Evolutionary conservation across 441 rosid genomes (phyloP).

Genomic region (Populus trichocarpa): DNA sequence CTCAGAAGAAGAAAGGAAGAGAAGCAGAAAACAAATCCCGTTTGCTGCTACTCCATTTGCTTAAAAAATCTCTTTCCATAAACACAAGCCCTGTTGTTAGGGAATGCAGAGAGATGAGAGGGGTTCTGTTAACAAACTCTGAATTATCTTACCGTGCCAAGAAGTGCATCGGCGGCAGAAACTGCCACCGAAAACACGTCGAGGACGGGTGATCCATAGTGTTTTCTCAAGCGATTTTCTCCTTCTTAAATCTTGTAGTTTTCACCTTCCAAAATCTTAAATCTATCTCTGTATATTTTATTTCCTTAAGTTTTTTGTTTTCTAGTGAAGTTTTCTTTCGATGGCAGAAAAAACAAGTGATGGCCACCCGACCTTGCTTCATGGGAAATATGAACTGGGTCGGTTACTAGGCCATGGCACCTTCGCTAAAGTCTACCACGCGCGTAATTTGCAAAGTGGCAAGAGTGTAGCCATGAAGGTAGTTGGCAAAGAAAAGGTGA

Average conservation of each 20-base stretch:
- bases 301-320: not conserved
- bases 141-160: slow-evolving; percentile 51
- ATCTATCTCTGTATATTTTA: not conserved
- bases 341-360: slow-evolving; percentile 24
- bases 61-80: not conserved
- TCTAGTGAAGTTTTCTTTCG: not conserved
- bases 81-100: slow-evolving; percentile 18
- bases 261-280: not conserved
- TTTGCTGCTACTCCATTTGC: not conserved
- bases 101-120: slow-evolving; percentile 95
- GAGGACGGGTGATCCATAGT: slow-evolving; percentile 84
- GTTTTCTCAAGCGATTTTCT: not conserved
- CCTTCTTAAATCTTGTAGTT: not conserved
- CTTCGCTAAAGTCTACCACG: slow-evolving; percentile 80
- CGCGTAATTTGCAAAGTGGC: slow-evolving; percentile 51
- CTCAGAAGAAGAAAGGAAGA: not conserved
- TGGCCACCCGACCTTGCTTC: slow-evolving; percentile 34
- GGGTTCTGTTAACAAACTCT: slow-evolving; percentile 40
- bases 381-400: slow-evolving; percentile 83
- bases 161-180: slow-evolving; percentile 68
- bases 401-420: slow-evolving; percentile 77
- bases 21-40: not conserved
- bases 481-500: slow-evolving; percentile 79
- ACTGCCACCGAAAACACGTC: slow-evolving; percentile 92
- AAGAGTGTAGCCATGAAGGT: slow-evolving; percentile 76